These are phyloP conservation scores for Phylloporus sp. DNA, from an alignment of 768 basidiomycete species.

Conservation along the genomic window DNA sequence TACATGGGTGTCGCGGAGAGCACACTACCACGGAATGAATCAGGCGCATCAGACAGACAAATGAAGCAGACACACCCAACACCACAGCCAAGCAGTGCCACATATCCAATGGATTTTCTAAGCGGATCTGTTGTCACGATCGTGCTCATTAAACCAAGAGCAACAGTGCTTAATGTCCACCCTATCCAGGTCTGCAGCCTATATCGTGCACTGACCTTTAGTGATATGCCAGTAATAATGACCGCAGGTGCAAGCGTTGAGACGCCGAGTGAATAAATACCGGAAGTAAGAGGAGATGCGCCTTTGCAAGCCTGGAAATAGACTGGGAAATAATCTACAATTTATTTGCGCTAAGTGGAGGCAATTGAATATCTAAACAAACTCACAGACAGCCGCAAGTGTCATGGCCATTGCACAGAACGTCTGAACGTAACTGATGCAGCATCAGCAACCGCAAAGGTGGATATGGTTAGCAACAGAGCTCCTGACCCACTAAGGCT, in stretches of 20 bases:
- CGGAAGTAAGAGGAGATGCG: slow-evolving; percentile 33
- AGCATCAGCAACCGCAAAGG: background rate
- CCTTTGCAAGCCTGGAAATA: slow-evolving; percentile 40
- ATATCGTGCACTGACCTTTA: slow-evolving; percentile 36
- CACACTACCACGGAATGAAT: background rate
- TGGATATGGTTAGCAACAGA: background rate
- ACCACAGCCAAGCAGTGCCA: slow-evolving; percentile 14
- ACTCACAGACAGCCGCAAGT: slow-evolving; percentile 11
- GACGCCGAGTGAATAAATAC: slow-evolving; percentile 34
- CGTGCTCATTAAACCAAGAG: no score
- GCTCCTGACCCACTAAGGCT: slow-evolving; percentile 27
- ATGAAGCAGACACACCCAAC: slow-evolving; percentile 2
- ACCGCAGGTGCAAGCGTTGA: slow-evolving; percentile 37
- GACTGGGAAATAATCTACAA: slow-evolving; percentile 36
- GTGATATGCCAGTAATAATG: slow-evolving; percentile 35
- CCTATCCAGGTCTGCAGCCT: slow-evolving; percentile 33
- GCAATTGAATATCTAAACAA: no score
- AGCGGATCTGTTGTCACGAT: no score
- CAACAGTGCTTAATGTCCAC: no score
- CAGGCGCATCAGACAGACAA: no score
- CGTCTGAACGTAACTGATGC: slow-evolving; percentile 28
- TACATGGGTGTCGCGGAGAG: slow-evolving; percentile 23
- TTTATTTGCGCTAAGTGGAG: no score
- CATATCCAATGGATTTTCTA: slow-evolving; percentile 4
- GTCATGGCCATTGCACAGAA: slow-evolving; percentile 23